Percentiles rank a stretch among this genome's conserved stretches.
These are phyloP conservation scores for Cochlearia excelsa DNA, from an alignment of 345 rosid species.

Conservation along the genomic window DNA sequence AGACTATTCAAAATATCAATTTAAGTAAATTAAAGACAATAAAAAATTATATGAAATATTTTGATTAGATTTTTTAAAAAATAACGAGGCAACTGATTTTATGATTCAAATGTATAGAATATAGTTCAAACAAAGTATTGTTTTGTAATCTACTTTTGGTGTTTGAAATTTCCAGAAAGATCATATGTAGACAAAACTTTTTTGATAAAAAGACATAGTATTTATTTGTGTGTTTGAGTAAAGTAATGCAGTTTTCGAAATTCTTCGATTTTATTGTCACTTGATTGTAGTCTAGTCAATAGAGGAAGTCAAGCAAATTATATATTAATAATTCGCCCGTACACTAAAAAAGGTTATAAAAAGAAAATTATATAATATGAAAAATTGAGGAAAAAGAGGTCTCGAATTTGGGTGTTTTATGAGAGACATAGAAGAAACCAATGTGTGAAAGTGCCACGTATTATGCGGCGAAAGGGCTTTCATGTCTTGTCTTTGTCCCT, in stretches of 20 bases:
- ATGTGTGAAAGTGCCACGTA: constrained; percentile 36
- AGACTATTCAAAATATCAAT: too few relatives aligned
- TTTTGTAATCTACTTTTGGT: too few relatives aligned
- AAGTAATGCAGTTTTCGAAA: constrained; percentile 22
- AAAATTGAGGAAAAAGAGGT: constrained; percentile 36
- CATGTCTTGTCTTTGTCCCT: constrained; percentile 34
- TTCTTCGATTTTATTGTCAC: constrained; percentile 29
- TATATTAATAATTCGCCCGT: neutral
- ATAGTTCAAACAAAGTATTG: too few relatives aligned
- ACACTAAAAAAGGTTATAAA: neutral
- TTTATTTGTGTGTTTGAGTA: too few relatives aligned
- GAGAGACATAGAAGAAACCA: constrained; percentile 31
- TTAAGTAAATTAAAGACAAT: too few relatives aligned
- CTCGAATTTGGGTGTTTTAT: constrained; percentile 42
- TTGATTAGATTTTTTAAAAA: too few relatives aligned
- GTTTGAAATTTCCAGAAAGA: too few relatives aligned
- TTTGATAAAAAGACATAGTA: too few relatives aligned
- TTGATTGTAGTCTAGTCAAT: constrained; percentile 20
- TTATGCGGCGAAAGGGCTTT: constrained; percentile 23
- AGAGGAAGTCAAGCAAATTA: constrained; percentile 25
- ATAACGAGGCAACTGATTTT: too few relatives aligned
- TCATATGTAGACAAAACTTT: too few relatives aligned
- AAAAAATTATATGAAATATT: too few relatives aligned
- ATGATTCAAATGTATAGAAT: too few relatives aligned
- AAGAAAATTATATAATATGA: neutral